These are phyloP conservation scores for Botryosphaeria dothidea DNA, from an alignment of 2,329 filamentous ascomycete genomes.

Conservation along the genomic window DNA sequence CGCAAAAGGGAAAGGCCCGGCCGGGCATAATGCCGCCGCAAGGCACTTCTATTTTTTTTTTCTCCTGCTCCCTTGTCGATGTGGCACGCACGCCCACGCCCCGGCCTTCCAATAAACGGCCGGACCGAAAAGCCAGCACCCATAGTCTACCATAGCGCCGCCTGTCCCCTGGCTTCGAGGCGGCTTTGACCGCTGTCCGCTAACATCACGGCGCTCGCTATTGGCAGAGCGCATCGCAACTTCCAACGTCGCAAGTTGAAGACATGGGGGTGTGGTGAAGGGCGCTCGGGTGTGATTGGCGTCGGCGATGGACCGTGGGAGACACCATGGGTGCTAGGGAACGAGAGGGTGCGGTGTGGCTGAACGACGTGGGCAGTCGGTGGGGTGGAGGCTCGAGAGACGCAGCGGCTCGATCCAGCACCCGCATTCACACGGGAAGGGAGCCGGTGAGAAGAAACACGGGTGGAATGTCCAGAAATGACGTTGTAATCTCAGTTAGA, in stretches of 20 bases:
- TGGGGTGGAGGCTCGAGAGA: too few species aligned
- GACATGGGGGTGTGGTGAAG: slow-evolving; percentile 13
- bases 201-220: not conserved
- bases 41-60: too few species aligned
- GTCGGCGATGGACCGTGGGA: not conserved
- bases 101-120: not conserved
- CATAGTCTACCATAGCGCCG: slow-evolving; percentile 10
- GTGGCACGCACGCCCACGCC: not conserved
- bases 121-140: slow-evolving; percentile 10
- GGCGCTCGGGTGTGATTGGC: slow-evolving; percentile 2
- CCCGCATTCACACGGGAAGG: too few species aligned
- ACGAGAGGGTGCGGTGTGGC: too few species aligned
- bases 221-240: not conserved
- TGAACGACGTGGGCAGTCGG: too few species aligned
- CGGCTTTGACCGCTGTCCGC: not conserved
- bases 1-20: not conserved
- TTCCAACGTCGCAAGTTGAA: slow-evolving; percentile 13
- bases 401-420: too few species aligned
- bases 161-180: not conserved
- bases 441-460: too few species aligned
- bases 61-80: not conserved
- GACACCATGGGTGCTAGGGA: too few species aligned
- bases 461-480: too few species aligned
- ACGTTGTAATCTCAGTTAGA: too few species aligned
- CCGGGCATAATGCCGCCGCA: not conserved